Evolutionary conservation across 106 monocot genomes (phyloP).

Genomic region (Dendrobium officinale): DNA sequence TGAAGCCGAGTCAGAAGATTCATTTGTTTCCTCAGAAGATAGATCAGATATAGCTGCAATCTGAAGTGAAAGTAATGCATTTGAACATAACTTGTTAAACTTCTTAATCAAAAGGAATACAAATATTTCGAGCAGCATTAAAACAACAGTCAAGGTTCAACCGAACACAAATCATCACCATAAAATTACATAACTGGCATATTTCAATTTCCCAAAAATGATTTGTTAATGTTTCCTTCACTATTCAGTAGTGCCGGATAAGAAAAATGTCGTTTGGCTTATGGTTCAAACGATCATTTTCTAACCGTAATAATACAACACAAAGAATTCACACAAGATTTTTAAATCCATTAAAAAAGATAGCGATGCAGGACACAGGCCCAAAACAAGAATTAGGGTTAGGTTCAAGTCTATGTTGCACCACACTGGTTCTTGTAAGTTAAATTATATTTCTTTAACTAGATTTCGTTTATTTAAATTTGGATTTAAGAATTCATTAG

Average conservation of each 20-base stretch:
- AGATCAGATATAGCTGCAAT: conserved; percentile 86
- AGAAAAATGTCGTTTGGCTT: not conserved
- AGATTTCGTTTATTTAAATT: too few relatives aligned
- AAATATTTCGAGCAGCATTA: too few relatives aligned
- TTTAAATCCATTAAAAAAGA: too few relatives aligned
- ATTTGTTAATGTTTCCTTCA: not conserved
- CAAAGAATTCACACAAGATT: not conserved
- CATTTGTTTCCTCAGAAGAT: conserved; percentile 36
- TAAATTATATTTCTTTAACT: too few relatives aligned
- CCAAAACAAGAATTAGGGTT: too few relatives aligned
- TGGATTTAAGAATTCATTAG: too few relatives aligned
- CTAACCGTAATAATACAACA: not conserved
- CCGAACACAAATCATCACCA: too few relatives aligned
- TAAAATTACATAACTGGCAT: not conserved
- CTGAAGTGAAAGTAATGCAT: conserved; percentile 24
- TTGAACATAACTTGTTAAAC: not conserved
- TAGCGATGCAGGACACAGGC: too few relatives aligned
- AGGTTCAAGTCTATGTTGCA: too few relatives aligned
- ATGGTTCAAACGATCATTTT: not conserved
- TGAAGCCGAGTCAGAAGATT: conserved; percentile 13
- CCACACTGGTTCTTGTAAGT: too few relatives aligned
- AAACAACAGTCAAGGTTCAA: too few relatives aligned
- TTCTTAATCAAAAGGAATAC: too few relatives aligned
- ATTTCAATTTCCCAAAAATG: not conserved
- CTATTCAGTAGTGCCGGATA: not conserved